Base-by-base conservation (phyloP, 2,329 filamentous ascomycete genomes). In the Hansfordia pulvinata region DNA sequence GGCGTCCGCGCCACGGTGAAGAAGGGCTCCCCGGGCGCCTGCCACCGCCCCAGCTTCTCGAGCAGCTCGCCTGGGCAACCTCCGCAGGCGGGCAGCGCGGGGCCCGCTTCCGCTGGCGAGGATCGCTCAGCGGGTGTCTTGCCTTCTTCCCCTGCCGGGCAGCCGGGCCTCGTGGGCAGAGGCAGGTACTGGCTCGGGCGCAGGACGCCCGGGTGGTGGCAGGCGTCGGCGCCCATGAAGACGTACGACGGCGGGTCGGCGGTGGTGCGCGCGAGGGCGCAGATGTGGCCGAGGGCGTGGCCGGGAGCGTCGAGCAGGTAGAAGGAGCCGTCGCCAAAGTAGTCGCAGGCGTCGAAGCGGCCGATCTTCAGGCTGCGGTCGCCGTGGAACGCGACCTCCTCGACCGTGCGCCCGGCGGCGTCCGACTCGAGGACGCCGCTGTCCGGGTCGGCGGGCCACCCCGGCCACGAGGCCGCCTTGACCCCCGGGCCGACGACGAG, bases 171-270 rank as follows among this genome's bases (percentile, higher is more conserved):
- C n/a, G 34, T 32, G 2, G 58, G 56, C 13, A 57, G 28, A 2
- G 50, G 53, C 2, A 44, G 29, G 21, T 48, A 47, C 13, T 28
- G 16, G 8, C 41, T 50, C 3, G 52, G 54, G 8, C 55, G 41
- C 17, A 56, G 38, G 23, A 45, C 41, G 19, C 56, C 54, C 4
- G 42, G 38, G 28, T 54, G 54, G 37, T 62, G 57, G 11, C 50
- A 53, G 10, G 47, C 43, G 30, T 64, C 58, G 3, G 45, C 59
- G 5, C 52, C 56, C 35, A 62, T 44, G 24, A 62, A 47, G 5
- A 62, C 36, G 28, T 58, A 62, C 1, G 50, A 49, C 19, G 43
- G 40, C 2, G 38, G 30, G 4, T 35, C 27, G 2, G 32, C 30
- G 1, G 49, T 56, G 5, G 52, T 50, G 6, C 56, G 42, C 2